Percentiles rank a stretch among this genome's conserved stretches.
These are phyloP conservation scores for Zymoseptoria tritici DNA, from an alignment of 2,329 filamentous ascomycete genomes.

Conservation along the genomic window DNA sequence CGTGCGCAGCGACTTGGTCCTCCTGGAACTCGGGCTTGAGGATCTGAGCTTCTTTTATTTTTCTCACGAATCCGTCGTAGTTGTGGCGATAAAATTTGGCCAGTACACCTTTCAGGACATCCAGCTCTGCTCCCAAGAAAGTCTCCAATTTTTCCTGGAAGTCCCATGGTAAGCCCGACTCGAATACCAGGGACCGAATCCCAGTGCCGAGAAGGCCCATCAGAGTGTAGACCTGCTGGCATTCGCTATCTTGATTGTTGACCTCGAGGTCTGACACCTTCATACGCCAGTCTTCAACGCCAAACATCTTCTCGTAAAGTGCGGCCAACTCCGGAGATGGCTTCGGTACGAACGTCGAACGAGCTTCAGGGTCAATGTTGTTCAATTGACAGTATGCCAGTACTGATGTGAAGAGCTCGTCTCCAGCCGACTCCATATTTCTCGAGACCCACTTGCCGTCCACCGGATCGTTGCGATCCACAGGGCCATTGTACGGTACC, in stretches of 20 bases:
- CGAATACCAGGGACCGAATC: neutral
- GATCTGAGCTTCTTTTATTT: neutral
- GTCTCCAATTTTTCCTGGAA: neutral
- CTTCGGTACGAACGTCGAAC: neutral
- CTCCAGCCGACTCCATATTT: neutral
- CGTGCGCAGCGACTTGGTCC: neutral
- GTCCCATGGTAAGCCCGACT: neutral
- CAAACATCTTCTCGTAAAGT: neutral
- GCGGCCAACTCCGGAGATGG: neutral
- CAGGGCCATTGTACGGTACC: neutral
- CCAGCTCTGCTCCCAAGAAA: neutral
- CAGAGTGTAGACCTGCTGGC: neutral
- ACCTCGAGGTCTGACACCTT: neutral
- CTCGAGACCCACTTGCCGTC: neutral
- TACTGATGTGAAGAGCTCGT: neutral
- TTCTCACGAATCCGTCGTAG: neutral
- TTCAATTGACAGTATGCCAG: neutral
- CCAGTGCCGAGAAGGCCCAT: neutral
- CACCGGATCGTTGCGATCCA: neutral
- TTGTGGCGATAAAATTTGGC: neutral
- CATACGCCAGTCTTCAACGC: neutral
- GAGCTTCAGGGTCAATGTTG: neutral
- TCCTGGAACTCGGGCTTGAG: slow-evolving; percentile 1
- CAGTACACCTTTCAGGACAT: neutral
- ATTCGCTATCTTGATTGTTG: neutral